Base-by-base conservation (phyloP, 192 early-diverging fungal species). In the Gamsiella multidivaricata region DNA sequence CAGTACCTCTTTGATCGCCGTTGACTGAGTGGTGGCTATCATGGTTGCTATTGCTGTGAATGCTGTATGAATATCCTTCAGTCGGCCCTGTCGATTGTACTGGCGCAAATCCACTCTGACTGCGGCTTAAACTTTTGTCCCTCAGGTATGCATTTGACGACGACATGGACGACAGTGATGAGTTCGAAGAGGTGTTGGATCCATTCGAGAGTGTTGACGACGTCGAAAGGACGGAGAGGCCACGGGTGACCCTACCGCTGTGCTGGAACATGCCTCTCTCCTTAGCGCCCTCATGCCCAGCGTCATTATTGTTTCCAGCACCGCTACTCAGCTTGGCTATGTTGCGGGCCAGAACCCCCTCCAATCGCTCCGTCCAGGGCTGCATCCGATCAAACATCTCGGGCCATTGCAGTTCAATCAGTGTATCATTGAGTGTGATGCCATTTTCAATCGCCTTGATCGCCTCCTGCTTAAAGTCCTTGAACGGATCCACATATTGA, bases 331-430 rank as follows among this genome's bases (percentile, higher is more conserved):
- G 52, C 32, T 20, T 9, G 0, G 17, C 17, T 9, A 71, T 63
- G 33, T 71, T 71, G 1, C 69, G 52, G 5, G 6, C 47, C 32
- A 71, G n/a, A 7, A 61, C 33, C 5, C n/a, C 23, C 9, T 71
- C 60, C 54, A 71, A 14, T 1, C 45, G 51, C 23, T 62, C 60
- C 3, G 60, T 71, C 42, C 60, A 54, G 9, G 69, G 69, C 28
- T 71, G 69, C 53, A 29, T 23, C 17, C 41, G 39, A 17, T 71
- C 69, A 63, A 71, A 71, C 69, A 71, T 46, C 46, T 71, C 69
- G 10, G 69, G 69, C 69, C 69, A 71, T 14, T 62, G 60, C 37
- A 71, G n/a, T 18, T 71, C 69, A n/a, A 71, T 71, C 3, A 71
- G 29, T 5, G 60, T 56, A 11, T 62, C n/a, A 32, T 71, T 71